These are phyloP conservation scores for Nakazawaea populi DNA, from an alignment of 805 yeast genomes.

Conservation along the genomic window DNA sequence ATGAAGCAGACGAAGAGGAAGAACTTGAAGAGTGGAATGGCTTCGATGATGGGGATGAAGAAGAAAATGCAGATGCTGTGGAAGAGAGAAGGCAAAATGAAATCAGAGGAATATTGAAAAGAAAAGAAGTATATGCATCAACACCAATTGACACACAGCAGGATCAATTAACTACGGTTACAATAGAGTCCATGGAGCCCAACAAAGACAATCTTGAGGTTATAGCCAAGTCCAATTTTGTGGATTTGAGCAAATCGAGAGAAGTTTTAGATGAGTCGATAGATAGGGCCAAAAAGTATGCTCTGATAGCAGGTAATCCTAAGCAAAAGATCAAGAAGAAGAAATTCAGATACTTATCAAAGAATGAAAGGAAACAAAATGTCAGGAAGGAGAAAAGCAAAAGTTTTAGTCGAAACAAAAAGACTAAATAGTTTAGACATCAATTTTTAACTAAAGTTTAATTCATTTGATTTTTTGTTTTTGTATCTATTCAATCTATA, in stretches of 20 bases:
- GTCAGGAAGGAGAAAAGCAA: slow-evolving; percentile 36
- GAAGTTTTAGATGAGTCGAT: slow-evolving; percentile 71
- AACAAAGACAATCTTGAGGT: slow-evolving; percentile 31
- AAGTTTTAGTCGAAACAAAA: slow-evolving; percentile 8
- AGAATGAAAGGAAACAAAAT: slow-evolving; percentile 64
- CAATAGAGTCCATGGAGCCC: slow-evolving; percentile 54
- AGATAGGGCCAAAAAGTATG: slow-evolving; percentile 77
- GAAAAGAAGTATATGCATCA: slow-evolving; percentile 29
- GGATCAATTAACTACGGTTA: slow-evolving; percentile 42
- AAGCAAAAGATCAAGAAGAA: slow-evolving; percentile 44
- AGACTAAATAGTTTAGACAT: not conserved
- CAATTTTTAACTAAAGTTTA: too few relatives aligned
- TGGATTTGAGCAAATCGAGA: slow-evolving; percentile 61
- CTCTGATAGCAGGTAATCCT: slow-evolving; percentile 38
- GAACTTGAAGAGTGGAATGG: slow-evolving; percentile 24
- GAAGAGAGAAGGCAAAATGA: slow-evolving; percentile 13
- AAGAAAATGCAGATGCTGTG: slow-evolving; percentile 18
- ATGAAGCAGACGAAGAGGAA: slow-evolving; percentile 19
- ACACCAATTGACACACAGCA: slow-evolving; percentile 13
- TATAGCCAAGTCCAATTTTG: slow-evolving; percentile 60
- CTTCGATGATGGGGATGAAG: slow-evolving; percentile 17
- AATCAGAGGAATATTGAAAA: slow-evolving; percentile 36
- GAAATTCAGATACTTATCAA: slow-evolving; percentile 85
- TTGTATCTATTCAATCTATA: too few relatives aligned
- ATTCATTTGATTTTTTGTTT: too few relatives aligned